phyloP scores from a whole-genome alignment of 306 rosid genomes.

The Nissolia schottii region DNA sequence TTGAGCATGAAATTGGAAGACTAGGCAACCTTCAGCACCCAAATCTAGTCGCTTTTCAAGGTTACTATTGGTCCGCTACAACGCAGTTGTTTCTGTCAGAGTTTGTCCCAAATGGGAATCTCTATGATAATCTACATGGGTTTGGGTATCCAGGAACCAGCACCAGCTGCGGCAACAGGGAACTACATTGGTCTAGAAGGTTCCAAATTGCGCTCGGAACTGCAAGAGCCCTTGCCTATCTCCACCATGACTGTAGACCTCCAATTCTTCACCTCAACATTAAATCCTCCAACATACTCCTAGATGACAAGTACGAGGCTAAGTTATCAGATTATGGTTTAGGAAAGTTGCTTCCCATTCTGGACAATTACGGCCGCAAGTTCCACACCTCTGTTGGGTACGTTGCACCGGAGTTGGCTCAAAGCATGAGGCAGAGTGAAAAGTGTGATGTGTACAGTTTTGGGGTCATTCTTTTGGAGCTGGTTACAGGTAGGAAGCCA shows the following conservation, averaged over 20 bases:
- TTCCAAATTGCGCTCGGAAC: constrained; percentile 84
- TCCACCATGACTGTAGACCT: constrained; percentile 94
- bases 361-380: constrained; percentile 73
- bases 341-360: constrained; percentile 83
- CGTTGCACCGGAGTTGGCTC: constrained; percentile 96
- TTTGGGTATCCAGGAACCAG: constrained; percentile 74
- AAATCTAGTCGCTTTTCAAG: constrained; percentile 80
- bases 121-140: constrained; percentile 85
- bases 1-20: constrained; percentile 87
- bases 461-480: constrained; percentile 90
- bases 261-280: constrained; percentile 96
- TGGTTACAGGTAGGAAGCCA: constrained; percentile 94
- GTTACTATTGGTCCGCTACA: constrained; percentile 92
- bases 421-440: constrained; percentile 79
- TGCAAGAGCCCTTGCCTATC: constrained; percentile 83
- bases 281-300: constrained; percentile 84
- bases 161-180: constrained; percentile 61
- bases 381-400: constrained; percentile 86
- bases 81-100: constrained; percentile 92
- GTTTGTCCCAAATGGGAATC: constrained; percentile 77
- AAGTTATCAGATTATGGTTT: constrained; percentile 92
- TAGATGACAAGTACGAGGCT: constrained; percentile 71
- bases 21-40: constrained; percentile 73
- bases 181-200: constrained; percentile 74
- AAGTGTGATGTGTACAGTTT: constrained; percentile 95